A percentile compares a stretch with the other conserved stretches of the same genome.
Evolutionary conservation across 345 rosid species (phyloP).

Genomic region (Fremontodendron californicum): DNA sequence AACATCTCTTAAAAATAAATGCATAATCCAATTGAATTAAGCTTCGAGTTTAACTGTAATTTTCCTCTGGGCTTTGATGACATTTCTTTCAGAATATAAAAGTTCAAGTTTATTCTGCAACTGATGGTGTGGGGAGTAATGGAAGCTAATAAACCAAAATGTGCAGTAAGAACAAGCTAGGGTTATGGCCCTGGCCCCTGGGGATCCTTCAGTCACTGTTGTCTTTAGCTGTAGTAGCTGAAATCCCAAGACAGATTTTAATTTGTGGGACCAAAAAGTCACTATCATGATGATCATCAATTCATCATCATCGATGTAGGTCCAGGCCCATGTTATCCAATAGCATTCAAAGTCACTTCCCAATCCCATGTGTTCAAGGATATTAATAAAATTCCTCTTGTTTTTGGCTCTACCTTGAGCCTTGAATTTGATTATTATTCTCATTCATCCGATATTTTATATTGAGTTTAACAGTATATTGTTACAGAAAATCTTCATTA

Average conservation of each 20-base stretch:
- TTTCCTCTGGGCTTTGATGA: too few species aligned
- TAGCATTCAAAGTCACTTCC: neutral
- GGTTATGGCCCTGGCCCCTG: too few species aligned
- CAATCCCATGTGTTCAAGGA: constrained; percentile 1
- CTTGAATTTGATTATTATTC: neutral
- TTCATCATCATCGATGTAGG: constrained; percentile 16
- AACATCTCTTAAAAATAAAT: too few species aligned
- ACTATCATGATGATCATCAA: constrained; percentile 21
- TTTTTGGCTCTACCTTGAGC: neutral
- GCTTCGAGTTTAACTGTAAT: too few species aligned
- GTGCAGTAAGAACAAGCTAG: too few species aligned
- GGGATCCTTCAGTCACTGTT: neutral
- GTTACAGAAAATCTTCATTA: neutral
- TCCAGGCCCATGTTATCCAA: constrained; percentile 11
- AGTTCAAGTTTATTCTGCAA: too few species aligned
- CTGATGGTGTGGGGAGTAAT: too few species aligned
- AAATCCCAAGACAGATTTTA: constrained; percentile 24
- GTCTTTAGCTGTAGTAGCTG: constrained; percentile 31
- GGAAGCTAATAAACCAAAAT: too few species aligned
- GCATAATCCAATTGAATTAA: too few species aligned
- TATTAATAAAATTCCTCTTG: neutral
- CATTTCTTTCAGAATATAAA: too few species aligned
- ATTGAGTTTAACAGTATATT: neutral
- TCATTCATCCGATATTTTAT: neutral
- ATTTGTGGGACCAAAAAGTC: constrained; percentile 31